Evolutionary conservation across 805 yeast genomes (phyloP).

Genomic region (Suhomyces sp.): DNA sequence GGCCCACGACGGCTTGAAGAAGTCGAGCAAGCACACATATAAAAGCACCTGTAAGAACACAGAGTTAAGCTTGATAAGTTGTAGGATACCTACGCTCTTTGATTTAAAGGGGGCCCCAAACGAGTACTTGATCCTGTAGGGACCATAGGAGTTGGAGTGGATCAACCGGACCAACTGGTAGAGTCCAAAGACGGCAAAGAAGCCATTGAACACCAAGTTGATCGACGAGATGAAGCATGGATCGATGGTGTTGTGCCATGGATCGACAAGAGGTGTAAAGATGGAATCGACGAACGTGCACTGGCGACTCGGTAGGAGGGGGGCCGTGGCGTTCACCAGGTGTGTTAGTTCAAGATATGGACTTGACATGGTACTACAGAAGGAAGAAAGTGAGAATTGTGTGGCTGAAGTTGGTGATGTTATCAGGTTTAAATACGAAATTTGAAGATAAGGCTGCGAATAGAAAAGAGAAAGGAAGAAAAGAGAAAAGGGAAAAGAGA

Average conservation of each 20-base stretch:
- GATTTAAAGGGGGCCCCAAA: constrained; percentile 18
- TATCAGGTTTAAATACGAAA: too few relatives aligned
- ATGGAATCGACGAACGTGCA: constrained; percentile 12
- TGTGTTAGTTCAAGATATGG: too few relatives aligned
- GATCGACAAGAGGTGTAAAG: constrained; percentile 15
- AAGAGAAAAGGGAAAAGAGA: too few relatives aligned
- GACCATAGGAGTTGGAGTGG: constrained; percentile 18
- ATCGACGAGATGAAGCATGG: constrained; percentile 17
- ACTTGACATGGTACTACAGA: too few relatives aligned
- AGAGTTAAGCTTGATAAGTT: constrained; percentile 8
- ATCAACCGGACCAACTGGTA: constrained; percentile 6
- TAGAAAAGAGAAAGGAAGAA: too few relatives aligned
- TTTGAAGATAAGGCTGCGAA: too few relatives aligned
- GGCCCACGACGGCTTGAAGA: background rate
- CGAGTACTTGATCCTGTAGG: constrained; percentile 21
- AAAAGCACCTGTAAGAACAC: constrained; percentile 7
- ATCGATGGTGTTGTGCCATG: constrained; percentile 16
- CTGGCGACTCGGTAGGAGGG: constrained; percentile 1
- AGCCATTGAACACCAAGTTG: background rate
- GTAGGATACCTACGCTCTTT: constrained; percentile 9
- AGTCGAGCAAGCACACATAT: constrained; percentile 2
- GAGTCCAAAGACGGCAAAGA: constrained; percentile 4
- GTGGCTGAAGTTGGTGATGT: too few relatives aligned
- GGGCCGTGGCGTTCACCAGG: too few relatives aligned
- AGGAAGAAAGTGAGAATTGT: too few relatives aligned